Evolutionary conservation across 2,329 filamentous ascomycete genomes (phyloP), one percentile per base, ranked within the genome.

Genomic region (Phialocephala subalpina): DNA sequence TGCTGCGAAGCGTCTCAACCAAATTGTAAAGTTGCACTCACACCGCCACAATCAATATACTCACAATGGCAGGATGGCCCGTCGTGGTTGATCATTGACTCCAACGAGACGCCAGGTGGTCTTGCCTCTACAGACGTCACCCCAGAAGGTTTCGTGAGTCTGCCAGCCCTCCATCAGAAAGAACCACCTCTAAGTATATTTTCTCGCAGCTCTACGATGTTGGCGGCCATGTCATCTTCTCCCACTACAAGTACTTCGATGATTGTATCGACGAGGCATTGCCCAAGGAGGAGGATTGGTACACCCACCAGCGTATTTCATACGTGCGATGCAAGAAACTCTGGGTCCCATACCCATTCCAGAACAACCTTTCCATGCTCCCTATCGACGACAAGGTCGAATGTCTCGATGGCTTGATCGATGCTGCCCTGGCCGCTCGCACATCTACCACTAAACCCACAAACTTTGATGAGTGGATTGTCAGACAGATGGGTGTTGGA

Each of bases 341-440:
- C 78, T 99, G 96, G 96, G 96, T 99, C 65, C 95, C 96, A 62
- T 99, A 99, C 83, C 96, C 96, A 71, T 97, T 99, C 90, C 96
- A 99, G 86, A 99, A 98, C 89, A 99, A 99, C 86, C 95, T 99
- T 79, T 97, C 96, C 76, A 95, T 97, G 90, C 84, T 99, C 77
- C 92, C 93, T 80, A 97, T 97, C 86, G 93, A 97, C 73, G 96
- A 99, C 77, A 94, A 99, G 84, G 94, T 97, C 72, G 90, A 87
- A 78, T 97, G 93, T 80, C 91, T 99, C 76, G 93, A 98, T 73
- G 95, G 95, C 71, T 89, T 99, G 85, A 97, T 99, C 73, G 95
- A 99, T 80, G 92, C 96, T 69, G 92, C 96, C 66, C 81, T 98
- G 72, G 93, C 95, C 82, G 88, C 88, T 77, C 92, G 94, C 75